Evolutionary conservation across 768 basidiomycete species (phyloP).

Genomic region (Arthromyces matolae): DNA sequence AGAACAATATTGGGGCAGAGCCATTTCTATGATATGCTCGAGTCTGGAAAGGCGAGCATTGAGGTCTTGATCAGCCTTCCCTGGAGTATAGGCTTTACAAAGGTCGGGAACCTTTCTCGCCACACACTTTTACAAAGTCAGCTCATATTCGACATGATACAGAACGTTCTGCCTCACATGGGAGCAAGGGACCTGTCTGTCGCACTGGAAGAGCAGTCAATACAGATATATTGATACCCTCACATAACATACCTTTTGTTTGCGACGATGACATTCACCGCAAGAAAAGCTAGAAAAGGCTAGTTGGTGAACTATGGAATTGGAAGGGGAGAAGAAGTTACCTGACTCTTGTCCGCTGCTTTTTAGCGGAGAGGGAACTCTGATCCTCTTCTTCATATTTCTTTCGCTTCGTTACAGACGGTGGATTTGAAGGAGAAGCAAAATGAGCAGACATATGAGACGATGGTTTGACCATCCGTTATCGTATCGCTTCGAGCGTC

Average conservation of each 20-base stretch:
- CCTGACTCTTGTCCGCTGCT: constrained; percentile 76
- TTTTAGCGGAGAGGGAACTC: constrained; percentile 49
- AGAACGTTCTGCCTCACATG: constrained; percentile 52
- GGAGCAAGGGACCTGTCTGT: constrained; percentile 80
- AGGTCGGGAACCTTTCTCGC: constrained; percentile 85
- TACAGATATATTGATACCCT: constrained; percentile 3
- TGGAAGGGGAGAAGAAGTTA: constrained; percentile 25
- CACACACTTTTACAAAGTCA: constrained; percentile 51
- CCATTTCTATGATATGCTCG: constrained; percentile 78
- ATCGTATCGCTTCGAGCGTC: not conserved
- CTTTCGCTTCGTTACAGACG: constrained; percentile 49
- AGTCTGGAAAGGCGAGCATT: constrained; percentile 68
- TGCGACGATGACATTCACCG: constrained; percentile 83
- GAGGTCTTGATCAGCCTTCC: constrained; percentile 81
- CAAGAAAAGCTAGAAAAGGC: constrained; percentile 63
- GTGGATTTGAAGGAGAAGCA: constrained; percentile 17
- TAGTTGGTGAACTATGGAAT: constrained; percentile 11
- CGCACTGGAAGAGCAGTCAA: constrained; percentile 76
- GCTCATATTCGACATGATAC: constrained; percentile 9
- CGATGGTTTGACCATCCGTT: constrained; percentile 35
- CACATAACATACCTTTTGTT: constrained; percentile 66
- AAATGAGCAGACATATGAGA: constrained; percentile 20
- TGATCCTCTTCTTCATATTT: constrained; percentile 61
- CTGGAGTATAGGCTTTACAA: constrained; percentile 86
- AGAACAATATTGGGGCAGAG: constrained; percentile 69